Evolutionary conservation across 257 asterid genomes (phyloP).

Genomic region (Verbena officinalis): DNA sequence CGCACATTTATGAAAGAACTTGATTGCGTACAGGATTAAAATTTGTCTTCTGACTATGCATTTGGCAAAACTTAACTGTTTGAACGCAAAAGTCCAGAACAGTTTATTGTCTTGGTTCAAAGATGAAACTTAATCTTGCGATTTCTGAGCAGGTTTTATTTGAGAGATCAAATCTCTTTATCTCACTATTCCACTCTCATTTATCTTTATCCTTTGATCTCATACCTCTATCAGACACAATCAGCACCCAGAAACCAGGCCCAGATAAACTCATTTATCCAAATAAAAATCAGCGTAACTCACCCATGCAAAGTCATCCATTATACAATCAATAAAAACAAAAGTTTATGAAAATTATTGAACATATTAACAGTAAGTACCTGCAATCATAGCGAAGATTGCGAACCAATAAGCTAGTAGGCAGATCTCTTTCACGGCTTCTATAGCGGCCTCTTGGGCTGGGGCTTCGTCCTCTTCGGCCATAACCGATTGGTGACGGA

Average conservation of each 20-base stretch:
- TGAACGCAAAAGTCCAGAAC: background rate
- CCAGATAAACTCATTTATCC: background rate
- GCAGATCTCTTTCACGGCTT: slow-evolving; percentile 51
- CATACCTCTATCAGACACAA: no score
- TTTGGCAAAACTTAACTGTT: no score
- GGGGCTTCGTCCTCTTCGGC: slow-evolving; percentile 58
- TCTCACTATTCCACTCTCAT: background rate
- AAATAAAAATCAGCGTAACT: no score
- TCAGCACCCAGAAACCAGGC: background rate
- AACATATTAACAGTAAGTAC: slow-evolving; percentile 26
- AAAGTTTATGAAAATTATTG: background rate
- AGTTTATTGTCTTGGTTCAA: background rate
- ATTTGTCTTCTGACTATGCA: background rate
- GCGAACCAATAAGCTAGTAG: slow-evolving; percentile 81
- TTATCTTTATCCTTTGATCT: background rate
- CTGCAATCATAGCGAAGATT: slow-evolving; percentile 77
- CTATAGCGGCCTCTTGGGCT: slow-evolving; percentile 52
- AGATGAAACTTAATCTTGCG: background rate
- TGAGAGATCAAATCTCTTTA: background rate
- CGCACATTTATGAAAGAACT: no score
- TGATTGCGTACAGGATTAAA: no score
- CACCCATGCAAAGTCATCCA: no score
- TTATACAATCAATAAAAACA: background rate
- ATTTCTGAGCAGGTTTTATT: no score
- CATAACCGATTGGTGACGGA: slow-evolving; percentile 62